Evolutionary conservation across 2,329 filamentous ascomycete genomes (phyloP).

Genomic region (Coniochaeta sp.): DNA sequence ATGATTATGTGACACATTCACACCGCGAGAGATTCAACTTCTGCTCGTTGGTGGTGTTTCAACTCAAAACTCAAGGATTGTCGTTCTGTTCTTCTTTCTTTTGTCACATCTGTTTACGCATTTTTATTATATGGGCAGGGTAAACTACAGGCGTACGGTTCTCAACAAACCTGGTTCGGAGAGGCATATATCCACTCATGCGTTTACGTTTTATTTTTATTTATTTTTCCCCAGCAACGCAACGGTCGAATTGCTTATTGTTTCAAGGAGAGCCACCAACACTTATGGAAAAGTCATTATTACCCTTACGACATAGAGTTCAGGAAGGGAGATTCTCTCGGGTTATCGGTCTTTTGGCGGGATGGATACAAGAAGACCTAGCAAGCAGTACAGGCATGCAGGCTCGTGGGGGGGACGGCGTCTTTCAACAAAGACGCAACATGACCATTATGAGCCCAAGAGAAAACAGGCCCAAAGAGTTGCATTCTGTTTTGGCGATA

Average conservation of each 20-base stretch:
- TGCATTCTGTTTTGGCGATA: constrained; percentile 16
- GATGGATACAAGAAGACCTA: not conserved
- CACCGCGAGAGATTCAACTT: constrained; percentile 24
- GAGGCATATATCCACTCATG: constrained; percentile 10
- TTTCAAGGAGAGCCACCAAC: not conserved
- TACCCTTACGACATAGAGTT: constrained; percentile 7
- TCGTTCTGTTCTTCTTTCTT: constrained; percentile 8
- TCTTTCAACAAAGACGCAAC: constrained; percentile 28
- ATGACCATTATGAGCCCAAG: constrained; percentile 13
- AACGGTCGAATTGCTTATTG: not conserved
- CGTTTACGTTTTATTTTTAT: not conserved
- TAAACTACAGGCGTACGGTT: constrained; percentile 25
- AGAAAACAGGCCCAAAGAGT: constrained; percentile 16
- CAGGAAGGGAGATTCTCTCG: not conserved
- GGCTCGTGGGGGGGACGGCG: constrained; percentile 14
- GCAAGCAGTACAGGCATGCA: not conserved
- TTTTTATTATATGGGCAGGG: constrained; percentile 10
- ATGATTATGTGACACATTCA: constrained; percentile 5
- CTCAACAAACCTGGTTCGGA: constrained; percentile 26
- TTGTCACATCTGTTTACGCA: constrained; percentile 10
- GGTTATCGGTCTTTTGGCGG: not conserved
- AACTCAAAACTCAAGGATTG: not conserved
- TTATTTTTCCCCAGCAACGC: not conserved
- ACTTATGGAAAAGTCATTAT: not conserved
- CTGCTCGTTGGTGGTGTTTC: constrained; percentile 14